Evolutionary conservation across 257 asterid species (phyloP), one percentile per base, ranked within the genome.

Genomic region (Plantago elongata): DNA sequence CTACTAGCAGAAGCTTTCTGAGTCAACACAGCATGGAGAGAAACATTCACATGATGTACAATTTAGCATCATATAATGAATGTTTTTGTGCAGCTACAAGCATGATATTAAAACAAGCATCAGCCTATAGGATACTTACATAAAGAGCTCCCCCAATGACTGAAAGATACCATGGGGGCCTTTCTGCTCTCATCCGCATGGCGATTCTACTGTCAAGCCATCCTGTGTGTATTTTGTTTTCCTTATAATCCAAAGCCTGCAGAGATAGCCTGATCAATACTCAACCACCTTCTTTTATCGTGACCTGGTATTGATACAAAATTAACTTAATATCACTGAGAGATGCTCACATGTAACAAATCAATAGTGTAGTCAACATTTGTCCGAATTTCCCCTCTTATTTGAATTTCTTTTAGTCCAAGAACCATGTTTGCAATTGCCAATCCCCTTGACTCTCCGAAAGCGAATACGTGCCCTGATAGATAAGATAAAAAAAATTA

Each of bases 161-260:
- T 7, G 99, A 93, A 62, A 89, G 90, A 80, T 93, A 93, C 99
- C 99, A 93, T 66, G 96, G 94, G 63, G 99, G 99, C 65, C 99
- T 78, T 84, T 93, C 99, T 47, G 99, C 99, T 83, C 97, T 82
- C 76, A 93, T 96, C 83, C 99, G 83, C 99, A 93, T 93, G 0
- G 99, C 99, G 67, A 93, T 93, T 87, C 99, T 85, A 78, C 97
- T 93, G 76, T 93, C 99, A 66, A 93, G 79, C 99, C 99, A 93
- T 67, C 99, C 99, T 11, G 99, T 93, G 72, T 93, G 99, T 72
- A 93, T 89, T 78, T 83, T 93, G 81, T 93, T 93, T 45, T 87
- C 99, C 78, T 83, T 87, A 70, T 93, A 93, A 75, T 93, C 99
- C 75, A 83, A 63, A 64, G 94, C 97, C 99, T 93, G 79, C 51